Percentiles rank a stretch among this genome's conserved stretches.
Evolutionary conservation across 2,329 filamentous ascomycete species (phyloP).

Genomic region (Allantophomopsis lycopodina): DNA sequence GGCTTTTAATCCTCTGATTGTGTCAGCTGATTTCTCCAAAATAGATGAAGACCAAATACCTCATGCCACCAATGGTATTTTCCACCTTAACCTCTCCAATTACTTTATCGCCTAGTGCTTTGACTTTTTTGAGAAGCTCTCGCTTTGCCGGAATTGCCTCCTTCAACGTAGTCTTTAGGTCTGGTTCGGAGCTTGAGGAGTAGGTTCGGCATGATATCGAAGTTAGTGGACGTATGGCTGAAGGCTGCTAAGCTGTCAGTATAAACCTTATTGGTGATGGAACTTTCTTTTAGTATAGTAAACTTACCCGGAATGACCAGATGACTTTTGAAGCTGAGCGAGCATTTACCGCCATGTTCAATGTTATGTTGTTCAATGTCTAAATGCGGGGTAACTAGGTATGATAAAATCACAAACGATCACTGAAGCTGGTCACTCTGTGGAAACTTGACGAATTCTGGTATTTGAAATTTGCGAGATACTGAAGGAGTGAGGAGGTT

Average conservation of each 20-base stretch:
- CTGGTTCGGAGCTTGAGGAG: conserved; percentile 66
- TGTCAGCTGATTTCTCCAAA: conserved; percentile 7
- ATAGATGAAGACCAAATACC: conserved; percentile 24
- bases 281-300: conserved; percentile 6
- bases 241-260: conserved; percentile 8
- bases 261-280: conserved; percentile 1
- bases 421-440: too few relatives aligned
- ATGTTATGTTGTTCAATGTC: conserved; percentile 7
- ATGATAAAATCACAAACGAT: too few relatives aligned
- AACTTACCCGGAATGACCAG: conserved; percentile 46
- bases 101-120: conserved; percentile 66
- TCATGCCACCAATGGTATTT: conserved; percentile 93
- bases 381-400: conserved; percentile 1
- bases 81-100: conserved; percentile 90
- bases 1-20: conserved; percentile 66
- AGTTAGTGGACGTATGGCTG: conserved; percentile 18
- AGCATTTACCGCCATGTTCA: conserved; percentile 49
- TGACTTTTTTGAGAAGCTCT: conserved; percentile 87
- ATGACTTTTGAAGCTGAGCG: conserved; percentile 48
- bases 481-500: too few relatives aligned
- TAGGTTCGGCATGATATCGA: conserved; percentile 38
- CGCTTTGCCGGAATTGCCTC: conserved; percentile 82
- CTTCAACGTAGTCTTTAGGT: conserved; percentile 78
- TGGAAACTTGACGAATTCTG: too few relatives aligned
- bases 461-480: too few relatives aligned